Evolutionary conservation across 129 eudicot species (phyloP), one percentile per base, ranked within the genome.

Genomic region (Helichrysum umbraculigerum): DNA sequence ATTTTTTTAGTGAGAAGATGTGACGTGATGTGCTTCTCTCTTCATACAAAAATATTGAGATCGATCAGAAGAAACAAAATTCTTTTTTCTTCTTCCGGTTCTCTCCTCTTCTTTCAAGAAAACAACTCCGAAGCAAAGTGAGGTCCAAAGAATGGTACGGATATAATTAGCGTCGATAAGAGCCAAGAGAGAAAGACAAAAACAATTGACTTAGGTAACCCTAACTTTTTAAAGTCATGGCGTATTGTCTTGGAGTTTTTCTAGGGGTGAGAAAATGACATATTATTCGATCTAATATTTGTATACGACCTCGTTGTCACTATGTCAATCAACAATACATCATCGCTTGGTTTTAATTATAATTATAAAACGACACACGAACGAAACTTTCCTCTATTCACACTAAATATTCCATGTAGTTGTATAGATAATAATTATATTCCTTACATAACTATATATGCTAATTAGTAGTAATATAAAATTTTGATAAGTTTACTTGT

Each of bases 161-260:
- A 14, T 6, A 22, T 19, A 11, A n/a, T n/a, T n/a, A 62, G 1
- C 29, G 2, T 29, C 28, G 5, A 2, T 29, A 61, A 25, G 4
- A 0, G 37, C 34, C 15, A 78, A 79, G 58, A 52, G 41, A 42
- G 37, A 79, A 56, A 5, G 39, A 12, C 82, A 60, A 78, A 61
- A 39, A 0, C 1, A 1, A 14, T 73, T 73, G 78, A 73, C 83
- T 73, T 52, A 5, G 3, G 20, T 6, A 51, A 30, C 30, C 64
- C 11, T 65, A 59, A 35, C 74, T 65, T 65, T 47, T 65, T 73
- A 28, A 78, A 54, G 69, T 73, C 78, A 19, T 22, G 9, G 21
- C 1, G 39, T 66, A 41, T 39, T 41, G 51, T 22, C n/a, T n/a
- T 9, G 0, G 33, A 20, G 50, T 17, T 30, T 32, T 16, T 64